phyloP scores from a whole-genome alignment of 495 filamentous ascomycete genomes.

The Cenococcum geophilum region DNA sequence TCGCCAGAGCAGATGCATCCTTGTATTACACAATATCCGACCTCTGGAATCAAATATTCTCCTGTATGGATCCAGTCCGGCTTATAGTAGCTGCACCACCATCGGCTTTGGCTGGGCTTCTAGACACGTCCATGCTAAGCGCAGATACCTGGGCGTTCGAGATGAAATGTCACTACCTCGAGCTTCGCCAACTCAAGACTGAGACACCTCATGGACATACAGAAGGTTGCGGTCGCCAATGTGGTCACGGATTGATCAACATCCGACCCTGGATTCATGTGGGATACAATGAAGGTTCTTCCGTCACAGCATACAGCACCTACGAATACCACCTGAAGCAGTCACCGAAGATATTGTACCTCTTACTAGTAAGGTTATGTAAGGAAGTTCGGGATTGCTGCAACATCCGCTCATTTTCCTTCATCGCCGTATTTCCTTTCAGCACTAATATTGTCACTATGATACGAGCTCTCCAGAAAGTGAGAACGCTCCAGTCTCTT shows the following conservation, averaged over 20 bases:
- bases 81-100: slow-evolving; percentile 26
- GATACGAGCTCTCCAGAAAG: slow-evolving; percentile 15
- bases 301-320: slow-evolving; percentile 24
- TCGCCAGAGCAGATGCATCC: slow-evolving; percentile 12
- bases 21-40: slow-evolving; percentile 14
- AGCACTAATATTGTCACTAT: slow-evolving; percentile 20
- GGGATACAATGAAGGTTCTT: slow-evolving; percentile 29
- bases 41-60: slow-evolving; percentile 25
- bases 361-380: slow-evolving; percentile 16
- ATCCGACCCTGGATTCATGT: slow-evolving; percentile 25
- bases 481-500: slow-evolving; percentile 10
- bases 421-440: slow-evolving; percentile 24
- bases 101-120: slow-evolving; percentile 19
- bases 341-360: slow-evolving; percentile 27
- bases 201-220: background rate
- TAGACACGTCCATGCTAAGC: slow-evolving; percentile 20
- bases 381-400: slow-evolving; percentile 23
- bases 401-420: slow-evolving; percentile 23
- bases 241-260: slow-evolving; percentile 10
- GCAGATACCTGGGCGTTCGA: slow-evolving; percentile 30
- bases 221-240: background rate
- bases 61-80: slow-evolving; percentile 14
- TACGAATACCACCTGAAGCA: slow-evolving; percentile 31
- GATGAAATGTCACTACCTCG: slow-evolving; percentile 30
- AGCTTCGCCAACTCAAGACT: slow-evolving; percentile 14